A percentile compares a stretch with the other conserved stretches of the same genome.
These are phyloP conservation scores for Septoria linicola DNA, from an alignment of 2,329 filamentous ascomycete genomes.

Conservation along the genomic window DNA sequence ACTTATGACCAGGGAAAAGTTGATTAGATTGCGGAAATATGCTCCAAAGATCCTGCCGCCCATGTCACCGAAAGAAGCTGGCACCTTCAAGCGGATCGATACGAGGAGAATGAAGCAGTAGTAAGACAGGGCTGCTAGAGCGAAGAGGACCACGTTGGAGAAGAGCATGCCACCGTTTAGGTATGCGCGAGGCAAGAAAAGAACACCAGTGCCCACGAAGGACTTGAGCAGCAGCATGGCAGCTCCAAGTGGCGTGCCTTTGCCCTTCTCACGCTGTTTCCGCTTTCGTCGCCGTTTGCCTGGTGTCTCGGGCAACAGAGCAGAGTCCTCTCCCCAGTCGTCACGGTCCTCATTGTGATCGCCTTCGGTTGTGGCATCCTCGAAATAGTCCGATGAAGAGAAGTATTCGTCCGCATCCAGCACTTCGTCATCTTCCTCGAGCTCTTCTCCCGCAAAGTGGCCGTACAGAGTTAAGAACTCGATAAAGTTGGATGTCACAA, in stretches of 20 bases:
- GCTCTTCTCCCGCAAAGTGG: slow-evolving; percentile 93
- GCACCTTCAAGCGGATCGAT: slow-evolving; percentile 76
- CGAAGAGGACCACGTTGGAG: slow-evolving; percentile 85
- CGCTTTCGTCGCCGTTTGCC: slow-evolving; percentile 70
- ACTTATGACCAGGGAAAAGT: slow-evolving; percentile 88
- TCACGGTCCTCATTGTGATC: slow-evolving; percentile 57
- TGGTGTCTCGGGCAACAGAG: slow-evolving; percentile 62
- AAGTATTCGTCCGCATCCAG: slow-evolving; percentile 89
- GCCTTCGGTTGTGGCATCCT: slow-evolving; percentile 47
- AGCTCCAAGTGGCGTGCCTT: slow-evolving; percentile 75
- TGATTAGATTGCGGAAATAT: slow-evolving; percentile 83
- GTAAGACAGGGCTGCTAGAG: slow-evolving; percentile 83
- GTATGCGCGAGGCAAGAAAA: slow-evolving; percentile 90
- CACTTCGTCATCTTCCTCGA: slow-evolving; percentile 94
- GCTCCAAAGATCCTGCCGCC: slow-evolving; percentile 87
- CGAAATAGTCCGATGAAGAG: slow-evolving; percentile 70
- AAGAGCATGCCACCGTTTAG: slow-evolving; percentile 97
- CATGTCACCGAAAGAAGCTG: slow-evolving; percentile 97
- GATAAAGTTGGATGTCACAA: slow-evolving; percentile 89
- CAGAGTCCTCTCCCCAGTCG: slow-evolving; percentile 84
- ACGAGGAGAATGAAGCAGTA: slow-evolving; percentile 97
- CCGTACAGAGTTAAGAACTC: slow-evolving; percentile 95
- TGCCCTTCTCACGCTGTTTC: slow-evolving; percentile 72
- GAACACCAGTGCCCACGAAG: slow-evolving; percentile 92
- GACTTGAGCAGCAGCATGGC: slow-evolving; percentile 89